phyloP scores from a whole-genome alignment of 768 basidiomycete genomes.

The Amyloporia xantha region DNA sequence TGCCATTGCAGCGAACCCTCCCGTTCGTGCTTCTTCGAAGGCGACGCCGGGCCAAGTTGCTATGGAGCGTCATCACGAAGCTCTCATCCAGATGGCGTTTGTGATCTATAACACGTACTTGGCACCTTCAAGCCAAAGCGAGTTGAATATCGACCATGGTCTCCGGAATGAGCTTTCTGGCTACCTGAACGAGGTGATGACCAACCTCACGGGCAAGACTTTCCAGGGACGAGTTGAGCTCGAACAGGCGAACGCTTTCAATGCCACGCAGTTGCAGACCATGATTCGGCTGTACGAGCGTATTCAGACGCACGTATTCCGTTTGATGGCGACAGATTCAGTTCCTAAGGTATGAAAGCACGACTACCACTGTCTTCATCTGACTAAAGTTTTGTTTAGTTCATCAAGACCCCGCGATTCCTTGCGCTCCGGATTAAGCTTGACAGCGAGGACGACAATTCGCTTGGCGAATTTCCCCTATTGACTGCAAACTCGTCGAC shows the following conservation, averaged over 20 bases:
- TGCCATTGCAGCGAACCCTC: conserved; percentile 56
- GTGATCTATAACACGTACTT: conserved; percentile 93
- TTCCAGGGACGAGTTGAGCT: conserved; percentile 79
- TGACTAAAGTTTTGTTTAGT: conserved; percentile 51
- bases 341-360: conserved; percentile 75
- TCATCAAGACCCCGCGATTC: conserved; percentile 84
- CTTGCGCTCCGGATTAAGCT: conserved; percentile 72
- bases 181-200: conserved; percentile 88
- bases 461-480: conserved; percentile 45
- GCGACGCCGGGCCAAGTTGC: conserved; percentile 71
- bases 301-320: conserved; percentile 95
- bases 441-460: conserved; percentile 58
- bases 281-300: conserved; percentile 93
- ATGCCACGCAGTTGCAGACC: conserved; percentile 91
- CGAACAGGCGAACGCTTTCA: conserved; percentile 76
- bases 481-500: conserved; percentile 17
- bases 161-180: conserved; percentile 90
- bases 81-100: conserved; percentile 90
- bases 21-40: conserved; percentile 26
- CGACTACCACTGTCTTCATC: too few species aligned
- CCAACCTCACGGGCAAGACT: conserved; percentile 63
- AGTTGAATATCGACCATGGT: conserved; percentile 97
- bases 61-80: conserved; percentile 97
- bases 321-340: conserved; percentile 97
- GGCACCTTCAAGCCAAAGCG: conserved; percentile 90